Base-by-base conservation (phyloP, 805 yeast genomes). In the Suhomyces kilbournensis region DNA sequence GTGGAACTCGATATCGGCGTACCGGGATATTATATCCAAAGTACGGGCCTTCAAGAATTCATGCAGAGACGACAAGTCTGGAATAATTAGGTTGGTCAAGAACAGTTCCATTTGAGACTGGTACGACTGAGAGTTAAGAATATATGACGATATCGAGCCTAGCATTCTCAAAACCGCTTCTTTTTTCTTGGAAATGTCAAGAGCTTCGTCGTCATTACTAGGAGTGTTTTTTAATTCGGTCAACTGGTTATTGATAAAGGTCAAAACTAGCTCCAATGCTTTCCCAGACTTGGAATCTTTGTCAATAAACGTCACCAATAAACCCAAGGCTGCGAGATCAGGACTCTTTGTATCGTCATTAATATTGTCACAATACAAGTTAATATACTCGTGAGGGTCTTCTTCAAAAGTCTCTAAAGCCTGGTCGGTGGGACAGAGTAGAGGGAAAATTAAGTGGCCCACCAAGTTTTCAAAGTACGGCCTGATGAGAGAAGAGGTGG, bases 311-410 rank as follows among this genome's bases (percentile, higher is more conserved):
- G 91, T 85, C 26, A 81, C 80, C 55, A 94, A 71, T 53, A 94
- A 78, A 8, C 85, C 81, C 49, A 87, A 74, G 1, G 97, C 93
- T 1, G 96, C 96, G 45, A 82, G 74, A 65, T 90, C 96, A 6
- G 96, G 88, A 1, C 90, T 78, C 54, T 69, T 75, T 39, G 72
- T 62, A 40, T 77, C 83, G 49, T 87, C 94, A 59, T 86, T 67
- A 34, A 65, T 60, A 14, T 38, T 38, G 56, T 73, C 76, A 60
- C 90, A 77, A 50, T 80, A 80, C 49, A 84, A 75, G 66, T 90
- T 88, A 51, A 93, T 83, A 66, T 90, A 94, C 65, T 91, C 97
- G 51, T 83, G 86, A 3, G 97, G 97, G 60, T 92, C 97, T 55
- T 80, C 83, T 56, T 90, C 96, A 70, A 88, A 92, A 4, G 81